Evolutionary conservation across 2,329 filamentous ascomycete species (phyloP).

Genomic region (Xylariaceae sp.): DNA sequence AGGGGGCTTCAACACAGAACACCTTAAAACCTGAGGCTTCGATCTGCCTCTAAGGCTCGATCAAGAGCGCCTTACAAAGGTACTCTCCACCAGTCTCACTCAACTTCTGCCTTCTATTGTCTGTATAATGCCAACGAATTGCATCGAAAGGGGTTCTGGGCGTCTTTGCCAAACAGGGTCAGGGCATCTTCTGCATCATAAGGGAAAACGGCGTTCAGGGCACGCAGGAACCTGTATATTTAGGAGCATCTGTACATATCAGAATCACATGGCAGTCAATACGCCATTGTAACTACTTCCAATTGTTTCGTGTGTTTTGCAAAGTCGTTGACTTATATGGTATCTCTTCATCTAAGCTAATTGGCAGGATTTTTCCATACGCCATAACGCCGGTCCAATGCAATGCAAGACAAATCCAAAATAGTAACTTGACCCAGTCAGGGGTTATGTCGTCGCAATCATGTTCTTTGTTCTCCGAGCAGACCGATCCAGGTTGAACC

Average conservation of each 20-base stretch:
- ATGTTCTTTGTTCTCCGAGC: too few relatives aligned
- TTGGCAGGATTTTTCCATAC: conserved; percentile 13
- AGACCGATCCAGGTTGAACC: too few relatives aligned
- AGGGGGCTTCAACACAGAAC: not conserved
- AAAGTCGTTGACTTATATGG: conserved; percentile 2
- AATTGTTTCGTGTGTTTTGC: not conserved
- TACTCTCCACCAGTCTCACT: conserved; percentile 4
- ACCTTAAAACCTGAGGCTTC: not conserved
- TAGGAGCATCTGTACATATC: conserved; percentile 34
- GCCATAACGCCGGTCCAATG: conserved; percentile 32
- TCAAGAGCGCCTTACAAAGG: not conserved
- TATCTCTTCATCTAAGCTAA: conserved; percentile 9
- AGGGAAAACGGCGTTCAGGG: conserved; percentile 30
- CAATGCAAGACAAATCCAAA: not conserved
- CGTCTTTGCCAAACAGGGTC: conserved; percentile 28
- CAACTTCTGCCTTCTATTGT: conserved; percentile 22
- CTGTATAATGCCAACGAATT: conserved; percentile 36
- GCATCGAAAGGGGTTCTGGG: conserved; percentile 36
- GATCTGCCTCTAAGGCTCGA: not conserved
- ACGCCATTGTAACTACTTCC: not conserved
- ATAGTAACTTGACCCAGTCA: not conserved
- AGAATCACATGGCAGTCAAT: conserved; percentile 20
- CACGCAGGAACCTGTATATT: conserved; percentile 30
- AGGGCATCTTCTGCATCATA: conserved; percentile 33
- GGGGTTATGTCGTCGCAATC: too few relatives aligned